Conservation (phyloP, 768 basidiomycete genomes). For the Lentinus tigrinus region DNA sequence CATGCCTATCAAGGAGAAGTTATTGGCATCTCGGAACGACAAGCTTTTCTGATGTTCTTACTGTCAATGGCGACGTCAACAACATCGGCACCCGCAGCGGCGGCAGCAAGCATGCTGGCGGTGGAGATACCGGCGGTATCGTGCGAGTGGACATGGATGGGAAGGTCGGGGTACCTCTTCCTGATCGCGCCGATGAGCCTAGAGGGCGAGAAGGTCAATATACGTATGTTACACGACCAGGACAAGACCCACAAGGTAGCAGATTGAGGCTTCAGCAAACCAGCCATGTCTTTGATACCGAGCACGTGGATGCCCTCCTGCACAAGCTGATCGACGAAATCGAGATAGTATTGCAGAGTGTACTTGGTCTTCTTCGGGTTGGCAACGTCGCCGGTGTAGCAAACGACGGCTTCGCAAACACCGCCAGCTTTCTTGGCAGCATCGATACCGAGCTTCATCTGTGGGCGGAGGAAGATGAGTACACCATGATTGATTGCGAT, state of each 20-base stretch:
- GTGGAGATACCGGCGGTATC: constrained; percentile 98
- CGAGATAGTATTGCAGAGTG: constrained; percentile 94
- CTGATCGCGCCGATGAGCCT: constrained; percentile 94
- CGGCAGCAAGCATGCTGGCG: constrained; percentile 95
- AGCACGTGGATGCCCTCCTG: constrained; percentile 95
- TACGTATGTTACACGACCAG: neutral
- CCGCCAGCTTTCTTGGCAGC: constrained; percentile 99
- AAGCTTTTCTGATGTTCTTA: constrained; percentile 35
- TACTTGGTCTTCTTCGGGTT: constrained; percentile 95
- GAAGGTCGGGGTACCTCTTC: constrained; percentile 93
- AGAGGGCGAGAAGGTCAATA: constrained; percentile 1
- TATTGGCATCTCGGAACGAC: neutral
- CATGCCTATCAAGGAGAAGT: constrained; percentile 63
- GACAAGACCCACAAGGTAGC: constrained; percentile 69
- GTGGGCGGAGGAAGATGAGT: constrained; percentile 9
- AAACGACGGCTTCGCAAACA: constrained; percentile 95
- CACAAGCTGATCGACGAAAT: constrained; percentile 92
- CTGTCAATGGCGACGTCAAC: constrained; percentile 99
- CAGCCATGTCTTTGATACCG: constrained; percentile 99
- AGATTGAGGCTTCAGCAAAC: constrained; percentile 91
- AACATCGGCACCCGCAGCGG: constrained; percentile 96
- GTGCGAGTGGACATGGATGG: constrained; percentile 99
- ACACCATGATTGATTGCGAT: neutral
- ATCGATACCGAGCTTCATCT: constrained; percentile 98
- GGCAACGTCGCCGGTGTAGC: constrained; percentile 97